Conservation (phyloP, 768 basidiomycete species). For the Neoboletus magnificus region DNA sequence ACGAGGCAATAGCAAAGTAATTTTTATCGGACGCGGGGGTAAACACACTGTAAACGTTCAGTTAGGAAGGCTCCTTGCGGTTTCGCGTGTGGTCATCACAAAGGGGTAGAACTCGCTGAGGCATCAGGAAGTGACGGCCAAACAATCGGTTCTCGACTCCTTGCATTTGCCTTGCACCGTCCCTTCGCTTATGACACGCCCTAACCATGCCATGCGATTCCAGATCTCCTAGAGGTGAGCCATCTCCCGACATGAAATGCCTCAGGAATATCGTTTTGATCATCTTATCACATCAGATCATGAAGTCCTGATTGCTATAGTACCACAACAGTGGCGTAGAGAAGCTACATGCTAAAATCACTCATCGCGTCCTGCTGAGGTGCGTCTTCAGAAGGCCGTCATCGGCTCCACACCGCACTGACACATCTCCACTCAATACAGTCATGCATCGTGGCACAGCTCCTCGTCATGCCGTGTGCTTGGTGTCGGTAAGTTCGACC, state of each 20-base stretch:
- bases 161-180: not conserved
- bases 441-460: conserved; percentile 1
- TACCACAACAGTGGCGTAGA: conserved; percentile 7
- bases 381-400: not conserved
- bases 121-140: not conserved
- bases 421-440: conserved; percentile 12
- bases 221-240: not conserved
- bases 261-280: not conserved
- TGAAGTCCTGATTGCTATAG: conserved; percentile 13
- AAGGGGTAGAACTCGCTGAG: not conserved
- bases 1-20: conserved; percentile 20
- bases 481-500: conserved; percentile 4
- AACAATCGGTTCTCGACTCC: not conserved
- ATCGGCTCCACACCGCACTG: conserved; percentile 1
- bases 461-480: conserved; percentile 12
- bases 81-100: not conserved
- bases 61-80: conserved; percentile 23
- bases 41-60: not conserved
- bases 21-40: not conserved
- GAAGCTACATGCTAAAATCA: conserved; percentile 16
- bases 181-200: conserved; percentile 17
- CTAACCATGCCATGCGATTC: conserved; percentile 15
- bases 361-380: not conserved
- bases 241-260: not conserved
- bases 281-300: conserved; percentile 27